Evolutionary conservation across 306 rosid genomes (phyloP).

Genomic region (Mimosa pudica): DNA sequence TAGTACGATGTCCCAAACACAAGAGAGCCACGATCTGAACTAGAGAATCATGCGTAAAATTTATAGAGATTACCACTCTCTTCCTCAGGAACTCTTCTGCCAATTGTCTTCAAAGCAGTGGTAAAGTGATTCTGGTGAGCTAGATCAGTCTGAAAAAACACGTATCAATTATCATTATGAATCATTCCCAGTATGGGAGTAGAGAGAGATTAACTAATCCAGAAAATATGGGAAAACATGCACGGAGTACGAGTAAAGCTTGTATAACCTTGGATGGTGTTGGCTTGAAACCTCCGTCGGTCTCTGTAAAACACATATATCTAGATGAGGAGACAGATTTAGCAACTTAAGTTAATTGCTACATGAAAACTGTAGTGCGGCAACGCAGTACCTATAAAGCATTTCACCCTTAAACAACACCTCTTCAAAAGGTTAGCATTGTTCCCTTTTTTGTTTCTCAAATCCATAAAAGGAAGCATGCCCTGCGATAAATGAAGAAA

Average conservation of each 20-base stretch:
- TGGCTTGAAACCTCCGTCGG: conserved; percentile 74
- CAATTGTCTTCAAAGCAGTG: conserved; percentile 52
- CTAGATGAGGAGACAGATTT: neutral
- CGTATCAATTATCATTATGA: neutral
- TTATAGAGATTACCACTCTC: conserved; percentile 41
- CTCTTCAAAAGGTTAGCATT: conserved; percentile 46
- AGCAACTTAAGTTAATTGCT: neutral
- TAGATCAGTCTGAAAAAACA: conserved; percentile 59
- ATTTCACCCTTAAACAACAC: conserved; percentile 64
- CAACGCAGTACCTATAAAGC: conserved; percentile 58
- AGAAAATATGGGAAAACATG: neutral
- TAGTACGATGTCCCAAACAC: conserved; percentile 11
- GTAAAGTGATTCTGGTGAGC: conserved; percentile 59
- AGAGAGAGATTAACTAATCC: neutral
- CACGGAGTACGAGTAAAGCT: conserved; percentile 11
- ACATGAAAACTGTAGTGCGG: neutral
- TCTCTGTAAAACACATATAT: conserved; percentile 48
- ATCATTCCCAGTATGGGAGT: neutral
- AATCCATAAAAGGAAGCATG: conserved; percentile 66
- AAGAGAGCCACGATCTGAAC: neutral
- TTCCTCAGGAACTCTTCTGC: conserved; percentile 44
- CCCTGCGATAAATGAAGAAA: conserved; percentile 37
- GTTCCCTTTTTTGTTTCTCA: conserved; percentile 47
- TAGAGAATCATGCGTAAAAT: neutral
- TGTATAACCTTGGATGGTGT: conserved; percentile 55